A percentile compares a stretch with the other conserved stretches of the same genome.
phyloP scores from a whole-genome alignment of 1,139 yeast species.

The Candida sanyaensis region DNA sequence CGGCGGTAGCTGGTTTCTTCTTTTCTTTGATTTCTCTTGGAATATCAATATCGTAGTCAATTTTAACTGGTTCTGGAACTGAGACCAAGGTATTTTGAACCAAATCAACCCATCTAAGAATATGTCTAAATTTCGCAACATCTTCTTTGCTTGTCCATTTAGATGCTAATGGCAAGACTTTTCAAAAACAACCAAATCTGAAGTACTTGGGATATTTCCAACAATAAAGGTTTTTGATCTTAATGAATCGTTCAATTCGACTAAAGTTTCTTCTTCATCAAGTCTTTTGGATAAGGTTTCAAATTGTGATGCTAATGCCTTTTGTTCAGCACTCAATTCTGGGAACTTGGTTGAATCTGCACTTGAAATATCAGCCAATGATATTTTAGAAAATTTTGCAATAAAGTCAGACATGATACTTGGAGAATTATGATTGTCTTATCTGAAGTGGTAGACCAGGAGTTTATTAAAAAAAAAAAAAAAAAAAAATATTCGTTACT shows the following conservation, averaged over 20 bases:
- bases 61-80: slow-evolving; percentile 52
- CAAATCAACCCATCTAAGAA: slow-evolving; percentile 88
- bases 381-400: slow-evolving; percentile 39
- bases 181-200: slow-evolving; percentile 69
- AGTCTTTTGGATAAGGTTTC: slow-evolving; percentile 65
- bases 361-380: slow-evolving; percentile 21
- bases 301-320: slow-evolving; percentile 84
- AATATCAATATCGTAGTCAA: slow-evolving; percentile 62
- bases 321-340: slow-evolving; percentile 47
- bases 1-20: slow-evolving; percentile 39
- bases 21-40: slow-evolving; percentile 58
- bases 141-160: slow-evolving; percentile 59
- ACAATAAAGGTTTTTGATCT: slow-evolving; percentile 69
- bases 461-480: not conserved
- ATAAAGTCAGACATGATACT: slow-evolving; percentile 45
- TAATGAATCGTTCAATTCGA: slow-evolving; percentile 66
- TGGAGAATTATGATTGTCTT: not conserved
- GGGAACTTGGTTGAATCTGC: slow-evolving; percentile 36
- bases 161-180: slow-evolving; percentile 60
- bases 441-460: not conserved
- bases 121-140: slow-evolving; percentile 65
- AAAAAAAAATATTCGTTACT: not conserved
- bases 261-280: slow-evolving; percentile 54
- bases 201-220: slow-evolving; percentile 63
- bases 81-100: slow-evolving; percentile 67